phyloP scores from a whole-genome alignment of 164 flowering plant species.

The Amborella trichopoda region DNA sequence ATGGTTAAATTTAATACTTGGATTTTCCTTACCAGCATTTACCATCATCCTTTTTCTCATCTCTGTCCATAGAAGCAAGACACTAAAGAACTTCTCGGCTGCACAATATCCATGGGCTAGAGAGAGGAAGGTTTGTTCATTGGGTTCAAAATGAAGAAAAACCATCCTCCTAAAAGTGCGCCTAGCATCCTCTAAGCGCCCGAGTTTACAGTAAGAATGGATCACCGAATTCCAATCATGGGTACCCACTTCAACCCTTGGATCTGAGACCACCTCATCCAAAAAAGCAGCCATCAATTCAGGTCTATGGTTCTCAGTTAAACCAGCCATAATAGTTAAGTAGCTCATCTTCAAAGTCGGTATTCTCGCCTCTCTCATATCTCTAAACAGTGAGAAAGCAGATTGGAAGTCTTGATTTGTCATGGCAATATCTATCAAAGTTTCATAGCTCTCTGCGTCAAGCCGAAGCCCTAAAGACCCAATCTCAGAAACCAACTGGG shows the following conservation, averaged over 20 bases:
- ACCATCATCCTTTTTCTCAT: slow-evolving; percentile 41
- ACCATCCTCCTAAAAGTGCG: slow-evolving; percentile 89
- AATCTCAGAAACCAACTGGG: slow-evolving; percentile 72
- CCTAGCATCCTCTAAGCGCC: slow-evolving; percentile 81
- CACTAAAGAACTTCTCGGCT: slow-evolving; percentile 66
- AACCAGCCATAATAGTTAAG: slow-evolving; percentile 88
- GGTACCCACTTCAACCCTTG: slow-evolving; percentile 69
- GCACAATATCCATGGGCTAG: slow-evolving; percentile 70
- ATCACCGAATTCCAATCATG: slow-evolving; percentile 98
- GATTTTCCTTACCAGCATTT: slow-evolving; percentile 24
- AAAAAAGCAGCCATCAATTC: slow-evolving; percentile 94
- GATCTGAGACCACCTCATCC: slow-evolving; percentile 88
- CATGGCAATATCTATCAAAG: slow-evolving; percentile 84
- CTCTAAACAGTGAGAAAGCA: slow-evolving; percentile 79
- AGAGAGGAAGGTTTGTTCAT: slow-evolving; percentile 82
- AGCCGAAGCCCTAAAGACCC: slow-evolving; percentile 52
- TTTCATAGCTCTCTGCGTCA: slow-evolving; percentile 52
- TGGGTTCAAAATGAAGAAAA: slow-evolving; percentile 73
- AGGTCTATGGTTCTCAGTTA: slow-evolving; percentile 82
- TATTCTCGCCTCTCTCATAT: slow-evolving; percentile 74
- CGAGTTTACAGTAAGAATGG: slow-evolving; percentile 86
- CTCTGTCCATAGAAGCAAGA: slow-evolving; percentile 82
- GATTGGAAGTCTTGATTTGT: slow-evolving; percentile 88
- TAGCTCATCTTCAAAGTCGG: slow-evolving; percentile 70
- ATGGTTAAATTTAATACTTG: slow-evolving; percentile 38